These are phyloP conservation scores for Claviceps pazoutovae DNA, from an alignment of 2,329 filamentous ascomycete genomes.

Conservation along the genomic window DNA sequence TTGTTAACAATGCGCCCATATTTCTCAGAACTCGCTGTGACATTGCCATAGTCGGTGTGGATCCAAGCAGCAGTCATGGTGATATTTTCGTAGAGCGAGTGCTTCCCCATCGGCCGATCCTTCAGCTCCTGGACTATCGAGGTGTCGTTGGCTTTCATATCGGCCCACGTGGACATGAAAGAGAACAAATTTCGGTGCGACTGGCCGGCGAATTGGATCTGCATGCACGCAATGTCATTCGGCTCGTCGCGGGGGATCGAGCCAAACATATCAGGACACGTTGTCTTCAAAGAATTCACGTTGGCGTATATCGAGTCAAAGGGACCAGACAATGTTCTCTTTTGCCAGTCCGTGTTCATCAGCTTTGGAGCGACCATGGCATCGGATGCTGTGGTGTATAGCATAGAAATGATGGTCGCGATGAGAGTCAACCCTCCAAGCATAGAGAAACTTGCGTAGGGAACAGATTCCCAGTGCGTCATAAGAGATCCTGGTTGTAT, in stretches of 20 bases:
- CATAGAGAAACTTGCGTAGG: slow-evolving; percentile 47
- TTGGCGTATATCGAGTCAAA: slow-evolving; percentile 54
- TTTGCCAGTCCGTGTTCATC: slow-evolving; percentile 39
- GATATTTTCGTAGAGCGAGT: slow-evolving; percentile 57
- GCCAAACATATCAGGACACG: slow-evolving; percentile 49
- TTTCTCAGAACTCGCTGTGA: slow-evolving; percentile 32
- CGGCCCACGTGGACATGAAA: slow-evolving; percentile 44
- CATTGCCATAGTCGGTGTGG: slow-evolving; percentile 36
- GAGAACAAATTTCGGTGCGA: slow-evolving; percentile 55
- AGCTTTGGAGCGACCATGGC: slow-evolving; percentile 63
- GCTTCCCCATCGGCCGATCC: slow-evolving; percentile 44
- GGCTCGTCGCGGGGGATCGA: slow-evolving; percentile 24
- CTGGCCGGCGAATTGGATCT: slow-evolving; percentile 56
- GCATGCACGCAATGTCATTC: slow-evolving; percentile 43
- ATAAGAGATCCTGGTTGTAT: slow-evolving; percentile 59
- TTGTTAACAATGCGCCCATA: slow-evolving; percentile 55
- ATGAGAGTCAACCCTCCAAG: slow-evolving; percentile 48
- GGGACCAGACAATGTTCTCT: slow-evolving; percentile 35
- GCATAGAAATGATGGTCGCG: slow-evolving; percentile 50
- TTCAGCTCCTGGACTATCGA: slow-evolving; percentile 22
- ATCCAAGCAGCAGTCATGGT: slow-evolving; percentile 60
- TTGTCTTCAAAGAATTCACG: slow-evolving; percentile 33
- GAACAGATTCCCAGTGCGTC: slow-evolving; percentile 51
- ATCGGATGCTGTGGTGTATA: slow-evolving; percentile 67
- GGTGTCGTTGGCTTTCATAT: slow-evolving; percentile 29